Conservation (phyloP, 1,284 basidiomycete genomes). For the Naganishia albida region DNA sequence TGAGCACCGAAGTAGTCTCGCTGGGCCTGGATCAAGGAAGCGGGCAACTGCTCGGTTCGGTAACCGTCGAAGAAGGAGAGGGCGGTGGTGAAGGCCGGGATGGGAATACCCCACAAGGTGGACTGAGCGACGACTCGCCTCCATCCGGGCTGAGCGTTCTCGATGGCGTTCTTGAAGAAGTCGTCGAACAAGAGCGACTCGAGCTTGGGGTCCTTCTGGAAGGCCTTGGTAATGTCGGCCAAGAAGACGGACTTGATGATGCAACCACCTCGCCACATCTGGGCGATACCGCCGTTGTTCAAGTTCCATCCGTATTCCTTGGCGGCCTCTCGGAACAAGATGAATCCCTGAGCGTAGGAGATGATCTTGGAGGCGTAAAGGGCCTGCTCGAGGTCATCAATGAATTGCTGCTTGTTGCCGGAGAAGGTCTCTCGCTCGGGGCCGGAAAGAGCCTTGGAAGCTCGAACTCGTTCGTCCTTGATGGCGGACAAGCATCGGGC, state of each 20-base stretch:
- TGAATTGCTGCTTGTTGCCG: slow-evolving; percentile 98
- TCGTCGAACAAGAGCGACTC: slow-evolving; percentile 95
- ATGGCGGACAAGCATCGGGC: slow-evolving; percentile 96
- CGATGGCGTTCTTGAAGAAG: slow-evolving; percentile 97
- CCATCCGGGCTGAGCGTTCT: slow-evolving; percentile 97
- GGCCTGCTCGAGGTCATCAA: slow-evolving; percentile 94
- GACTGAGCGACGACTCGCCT: slow-evolving; percentile 95
- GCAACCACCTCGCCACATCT: slow-evolving; percentile 99
- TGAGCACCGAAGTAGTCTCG: slow-evolving; percentile 74
- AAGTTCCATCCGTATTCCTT: slow-evolving; percentile 73
- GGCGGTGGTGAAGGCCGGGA: slow-evolving; percentile 93
- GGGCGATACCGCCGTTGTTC: slow-evolving; percentile 89
- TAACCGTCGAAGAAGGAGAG: slow-evolving; percentile 99
- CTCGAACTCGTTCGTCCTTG: slow-evolving; percentile 94
- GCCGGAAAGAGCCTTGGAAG: slow-evolving; percentile 85
- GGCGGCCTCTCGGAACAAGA: slow-evolving; percentile 98
- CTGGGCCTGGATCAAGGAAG: slow-evolving; percentile 93
- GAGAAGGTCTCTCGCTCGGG: slow-evolving; percentile 91
- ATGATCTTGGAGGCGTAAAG: slow-evolving; percentile 99
- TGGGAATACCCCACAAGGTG: slow-evolving; percentile 95
- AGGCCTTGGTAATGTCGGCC: slow-evolving; percentile 87
- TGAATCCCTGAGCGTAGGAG: slow-evolving; percentile 99
- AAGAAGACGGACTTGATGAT: slow-evolving; percentile 97
- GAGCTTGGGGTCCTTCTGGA: slow-evolving; percentile 77
- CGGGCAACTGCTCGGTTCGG: slow-evolving; percentile 80